Evolutionary conservation across 2,329 filamentous ascomycete genomes (phyloP).

Genomic region (Beauveria caledonica): DNA sequence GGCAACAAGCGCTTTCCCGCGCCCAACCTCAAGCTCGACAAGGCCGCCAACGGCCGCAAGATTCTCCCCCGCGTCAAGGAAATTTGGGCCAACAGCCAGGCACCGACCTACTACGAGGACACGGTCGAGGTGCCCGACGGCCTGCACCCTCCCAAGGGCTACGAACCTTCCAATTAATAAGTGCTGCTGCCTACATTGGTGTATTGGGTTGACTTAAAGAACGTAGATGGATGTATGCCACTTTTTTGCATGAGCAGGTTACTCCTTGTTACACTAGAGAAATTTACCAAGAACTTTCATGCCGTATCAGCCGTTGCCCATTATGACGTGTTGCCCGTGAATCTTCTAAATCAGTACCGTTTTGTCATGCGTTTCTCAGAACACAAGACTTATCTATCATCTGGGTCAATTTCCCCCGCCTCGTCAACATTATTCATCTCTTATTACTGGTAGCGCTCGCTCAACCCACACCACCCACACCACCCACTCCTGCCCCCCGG

Average conservation of each 20-base stretch:
- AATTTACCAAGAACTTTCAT: no score
- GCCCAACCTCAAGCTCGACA: conserved; percentile 30
- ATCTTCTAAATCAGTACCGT: no score
- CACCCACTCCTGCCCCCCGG: neutral
- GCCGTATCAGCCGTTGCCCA: no score
- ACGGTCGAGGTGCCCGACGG: conserved; percentile 34
- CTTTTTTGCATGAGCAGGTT: neutral
- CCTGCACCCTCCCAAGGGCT: conserved; percentile 33
- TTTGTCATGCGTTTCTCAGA: no score
- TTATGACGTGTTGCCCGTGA: no score
- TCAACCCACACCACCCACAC: neutral
- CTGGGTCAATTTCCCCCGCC: no score
- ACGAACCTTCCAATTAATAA: conserved; percentile 13
- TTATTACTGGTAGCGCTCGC: neutral
- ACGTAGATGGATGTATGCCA: neutral
- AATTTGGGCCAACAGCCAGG: conserved; percentile 28
- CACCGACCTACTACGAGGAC: conserved; percentile 35
- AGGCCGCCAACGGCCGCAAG: conserved; percentile 21
- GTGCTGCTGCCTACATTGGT: neutral
- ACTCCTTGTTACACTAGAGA: no score
- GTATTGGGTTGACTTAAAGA: neutral
- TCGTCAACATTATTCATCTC: neutral
- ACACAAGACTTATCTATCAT: no score
- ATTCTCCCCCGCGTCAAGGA: conserved; percentile 31
- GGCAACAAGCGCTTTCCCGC: conserved; percentile 29